Base-by-base conservation (phyloP, 2,329 filamentous ascomycete genomes). In the Lizonia empirigonia region DNA sequence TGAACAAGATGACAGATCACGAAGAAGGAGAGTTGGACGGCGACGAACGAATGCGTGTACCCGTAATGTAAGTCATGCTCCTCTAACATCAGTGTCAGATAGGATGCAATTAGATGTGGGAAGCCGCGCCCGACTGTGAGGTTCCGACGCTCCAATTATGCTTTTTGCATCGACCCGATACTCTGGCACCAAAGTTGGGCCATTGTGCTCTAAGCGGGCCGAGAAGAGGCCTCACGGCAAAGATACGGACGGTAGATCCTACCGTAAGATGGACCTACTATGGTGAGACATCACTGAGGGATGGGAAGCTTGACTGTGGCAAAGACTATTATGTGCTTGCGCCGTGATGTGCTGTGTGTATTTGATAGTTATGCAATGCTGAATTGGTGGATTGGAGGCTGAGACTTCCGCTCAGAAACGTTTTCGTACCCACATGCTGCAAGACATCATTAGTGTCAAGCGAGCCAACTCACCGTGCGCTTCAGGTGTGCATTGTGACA, bases 51-150 rank as follows among this genome's bases (percentile, higher is more conserved):
- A 53, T 58, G 60, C 60, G 40, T 54, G 46, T 45, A 54, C 50
- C 58, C 58, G 58, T 55, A 44, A 56, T 22, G 52, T 40, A 55
- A 51, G 54, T 61, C 60, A 62, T 62, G 50, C 53, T 62, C 49
- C 41, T 48, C 53, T 16, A 36, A 50, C 37, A 44, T 45, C 27
- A 47, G 42, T 44, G 50, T 44, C 44, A 53, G 50, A 53, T 53
- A 41, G 44, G 41, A 53, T 53, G 48, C 42, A 51, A 50, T 47
- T 46, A 51, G 53, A 53, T 59, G 57, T 50, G 40, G 53, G 50
- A 53, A 59, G 53, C 59, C 57, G 57, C 47, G 40, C 39, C 41
- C 38, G 50, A 49, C 30, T 38, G 44, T 52, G 41, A 56, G 50
- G 53, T 56, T 50, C 47, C 50, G 55, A 30, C 42, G 45, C 50